Conservation (phyloP, 257 asterid species). For the Petunia axillaris region DNA sequence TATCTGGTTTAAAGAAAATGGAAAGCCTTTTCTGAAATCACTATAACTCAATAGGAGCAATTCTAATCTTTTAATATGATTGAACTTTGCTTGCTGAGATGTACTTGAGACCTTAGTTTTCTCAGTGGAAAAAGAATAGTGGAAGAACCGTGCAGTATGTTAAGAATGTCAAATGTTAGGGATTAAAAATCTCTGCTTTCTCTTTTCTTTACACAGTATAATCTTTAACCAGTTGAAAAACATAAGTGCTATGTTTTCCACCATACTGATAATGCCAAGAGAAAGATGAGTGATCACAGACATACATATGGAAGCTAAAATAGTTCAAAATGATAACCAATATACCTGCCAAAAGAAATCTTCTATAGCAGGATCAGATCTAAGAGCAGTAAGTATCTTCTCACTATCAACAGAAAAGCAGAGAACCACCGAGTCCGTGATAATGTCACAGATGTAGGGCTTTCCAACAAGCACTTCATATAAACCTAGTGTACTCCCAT, state of each 20-base stretch:
- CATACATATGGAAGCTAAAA: slow-evolving; percentile 27
- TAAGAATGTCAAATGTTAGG: background rate
- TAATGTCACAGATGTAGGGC: slow-evolving; percentile 76
- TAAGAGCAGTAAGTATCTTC: slow-evolving; percentile 61
- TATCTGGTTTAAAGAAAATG: too few species aligned
- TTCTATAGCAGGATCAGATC: slow-evolving; percentile 84
- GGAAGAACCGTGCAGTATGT: background rate
- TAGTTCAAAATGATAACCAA: slow-evolving; percentile 24
- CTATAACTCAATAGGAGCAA: background rate
- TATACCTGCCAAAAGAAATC: slow-evolving; percentile 95
- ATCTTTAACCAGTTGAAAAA: background rate
- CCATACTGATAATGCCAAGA: background rate
- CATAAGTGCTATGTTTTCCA: background rate
- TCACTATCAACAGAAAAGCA: slow-evolving; percentile 81
- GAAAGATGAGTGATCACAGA: slow-evolving; percentile 13
- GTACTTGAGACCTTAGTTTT: background rate
- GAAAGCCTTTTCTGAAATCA: background rate
- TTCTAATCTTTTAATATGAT: background rate
- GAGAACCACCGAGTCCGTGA: slow-evolving; percentile 79
- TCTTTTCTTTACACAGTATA: background rate
- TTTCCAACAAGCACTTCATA: slow-evolving; percentile 92
- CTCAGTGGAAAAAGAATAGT: background rate
- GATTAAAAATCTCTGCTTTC: background rate
- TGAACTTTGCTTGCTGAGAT: background rate
- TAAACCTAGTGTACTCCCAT: slow-evolving; percentile 94